Conservation (phyloP, 2,329 filamentous ascomycete species). For the Hansfordia pulvinata region DNA sequence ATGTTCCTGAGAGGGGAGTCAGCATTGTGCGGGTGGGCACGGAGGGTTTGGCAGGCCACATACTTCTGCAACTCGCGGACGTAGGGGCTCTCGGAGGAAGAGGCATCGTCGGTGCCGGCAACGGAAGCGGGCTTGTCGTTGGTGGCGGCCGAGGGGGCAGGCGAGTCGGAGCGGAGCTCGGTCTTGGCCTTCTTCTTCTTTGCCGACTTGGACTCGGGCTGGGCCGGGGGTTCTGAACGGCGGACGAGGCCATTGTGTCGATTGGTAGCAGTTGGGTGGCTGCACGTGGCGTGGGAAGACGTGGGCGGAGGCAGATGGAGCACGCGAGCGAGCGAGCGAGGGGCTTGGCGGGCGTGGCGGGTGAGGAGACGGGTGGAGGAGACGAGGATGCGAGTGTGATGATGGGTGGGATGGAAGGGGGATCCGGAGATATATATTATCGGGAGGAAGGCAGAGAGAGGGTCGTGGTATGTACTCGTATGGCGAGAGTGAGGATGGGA, state of each 20-base stretch:
- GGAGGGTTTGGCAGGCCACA: conserved; percentile 16
- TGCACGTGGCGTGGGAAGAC: conserved; percentile 2
- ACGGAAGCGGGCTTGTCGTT: conserved; percentile 34
- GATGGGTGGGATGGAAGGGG: no score
- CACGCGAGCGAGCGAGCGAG: no score
- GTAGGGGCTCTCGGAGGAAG: conserved; percentile 58
- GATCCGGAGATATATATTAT: no score
- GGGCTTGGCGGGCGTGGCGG: no score
- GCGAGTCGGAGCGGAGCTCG: conserved; percentile 37
- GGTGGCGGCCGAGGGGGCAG: conserved; percentile 34
- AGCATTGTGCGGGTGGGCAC: conserved; percentile 1
- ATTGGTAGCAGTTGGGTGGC: conserved; percentile 2
- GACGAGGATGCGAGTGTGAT: no score
- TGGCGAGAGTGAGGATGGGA: no score
- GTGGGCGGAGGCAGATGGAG: no score
- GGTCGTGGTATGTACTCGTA: no score
- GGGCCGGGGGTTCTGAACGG: conserved; percentile 49
- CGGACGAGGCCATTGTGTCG: conserved; percentile 46
- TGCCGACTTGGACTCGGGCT: conserved; percentile 49
- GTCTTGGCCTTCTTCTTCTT: conserved; percentile 56
- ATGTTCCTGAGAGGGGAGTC: conserved; percentile 50
- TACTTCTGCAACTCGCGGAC: conserved; percentile 88
- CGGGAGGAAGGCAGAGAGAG: no score
- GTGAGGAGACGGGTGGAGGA: no score
- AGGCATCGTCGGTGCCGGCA: conserved; percentile 41